These are phyloP conservation scores for Galium porrigens DNA, from an alignment of 305 asterid genomes.

Conservation along the genomic window DNA sequence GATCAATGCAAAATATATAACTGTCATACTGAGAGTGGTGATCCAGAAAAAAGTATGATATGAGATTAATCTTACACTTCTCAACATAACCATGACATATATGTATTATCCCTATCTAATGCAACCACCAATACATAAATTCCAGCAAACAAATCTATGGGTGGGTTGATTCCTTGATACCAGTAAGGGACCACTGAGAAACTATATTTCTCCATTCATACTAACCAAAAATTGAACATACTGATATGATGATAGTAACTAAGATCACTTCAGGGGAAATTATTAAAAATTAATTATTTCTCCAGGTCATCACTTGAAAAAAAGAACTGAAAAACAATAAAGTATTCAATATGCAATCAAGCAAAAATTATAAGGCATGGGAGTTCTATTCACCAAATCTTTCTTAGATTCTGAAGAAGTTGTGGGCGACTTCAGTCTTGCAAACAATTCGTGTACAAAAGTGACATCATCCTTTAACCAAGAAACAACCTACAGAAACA, in stretches of 20 bases:
- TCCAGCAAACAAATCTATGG: background rate
- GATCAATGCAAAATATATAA: background rate
- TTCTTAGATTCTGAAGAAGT: conserved; percentile 60
- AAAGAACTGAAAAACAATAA: background rate
- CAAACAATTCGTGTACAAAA: conserved; percentile 74
- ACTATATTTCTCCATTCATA: background rate
- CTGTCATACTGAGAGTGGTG: no score
- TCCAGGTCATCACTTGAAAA: background rate
- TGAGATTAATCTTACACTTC: background rate
- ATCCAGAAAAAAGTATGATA: background rate
- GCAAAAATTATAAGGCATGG: background rate
- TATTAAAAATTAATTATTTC: background rate
- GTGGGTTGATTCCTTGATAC: background rate
- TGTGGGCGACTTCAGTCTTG: conserved; percentile 55
- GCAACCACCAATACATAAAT: background rate
- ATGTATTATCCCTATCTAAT: background rate
- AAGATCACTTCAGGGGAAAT: background rate
- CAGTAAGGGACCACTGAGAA: background rate
- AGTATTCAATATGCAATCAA: background rate
- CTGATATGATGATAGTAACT: background rate
- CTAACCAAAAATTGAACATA: background rate
- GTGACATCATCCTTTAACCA: conserved; percentile 70
- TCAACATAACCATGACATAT: background rate
- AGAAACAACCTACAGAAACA: conserved; percentile 52
- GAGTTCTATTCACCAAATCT: conserved; percentile 40